A percentile compares a stretch with the other conserved stretches of the same genome.
Evolutionary conservation across 2,329 filamentous ascomycete species (phyloP).

Genomic region (Endothia cerciana): DNA sequence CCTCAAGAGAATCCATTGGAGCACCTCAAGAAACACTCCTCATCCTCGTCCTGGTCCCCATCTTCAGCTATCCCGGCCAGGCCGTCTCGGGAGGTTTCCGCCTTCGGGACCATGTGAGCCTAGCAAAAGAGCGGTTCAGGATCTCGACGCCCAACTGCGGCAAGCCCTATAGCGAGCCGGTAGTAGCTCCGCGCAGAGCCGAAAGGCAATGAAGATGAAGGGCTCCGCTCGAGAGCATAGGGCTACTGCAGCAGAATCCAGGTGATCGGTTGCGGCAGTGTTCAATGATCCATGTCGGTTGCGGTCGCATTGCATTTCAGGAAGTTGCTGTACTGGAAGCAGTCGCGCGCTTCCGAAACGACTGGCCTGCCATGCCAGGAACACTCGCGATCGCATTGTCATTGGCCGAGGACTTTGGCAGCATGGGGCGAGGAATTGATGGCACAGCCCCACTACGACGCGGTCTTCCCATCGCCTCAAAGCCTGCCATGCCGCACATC

Average conservation of each 20-base stretch:
- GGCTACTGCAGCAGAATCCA: background rate
- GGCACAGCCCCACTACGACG: conserved; percentile 4
- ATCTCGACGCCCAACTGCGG: background rate
- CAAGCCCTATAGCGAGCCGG: background rate
- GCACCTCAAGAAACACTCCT: background rate
- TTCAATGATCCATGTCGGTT: conserved; percentile 4
- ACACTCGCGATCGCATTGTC: background rate
- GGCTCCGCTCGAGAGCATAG: background rate
- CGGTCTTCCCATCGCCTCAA: background rate
- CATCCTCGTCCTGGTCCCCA: background rate
- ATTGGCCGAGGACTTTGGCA: background rate
- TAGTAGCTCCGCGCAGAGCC: background rate
- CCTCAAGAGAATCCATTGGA: background rate
- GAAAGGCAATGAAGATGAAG: background rate
- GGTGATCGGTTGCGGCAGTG: conserved; percentile 18
- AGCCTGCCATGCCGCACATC: background rate
- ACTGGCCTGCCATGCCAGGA: background rate
- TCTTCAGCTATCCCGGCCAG: background rate
- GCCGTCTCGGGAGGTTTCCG: background rate
- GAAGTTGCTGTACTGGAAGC: background rate
- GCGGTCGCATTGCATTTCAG: conserved; percentile 14
- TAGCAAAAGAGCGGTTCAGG: background rate
- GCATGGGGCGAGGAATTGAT: background rate
- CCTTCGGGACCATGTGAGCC: background rate
- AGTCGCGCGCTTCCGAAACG: conserved; percentile 8